phyloP scores from a whole-genome alignment of 768 basidiomycete genomes.

The Rhodotorula taiwanensis region DNA sequence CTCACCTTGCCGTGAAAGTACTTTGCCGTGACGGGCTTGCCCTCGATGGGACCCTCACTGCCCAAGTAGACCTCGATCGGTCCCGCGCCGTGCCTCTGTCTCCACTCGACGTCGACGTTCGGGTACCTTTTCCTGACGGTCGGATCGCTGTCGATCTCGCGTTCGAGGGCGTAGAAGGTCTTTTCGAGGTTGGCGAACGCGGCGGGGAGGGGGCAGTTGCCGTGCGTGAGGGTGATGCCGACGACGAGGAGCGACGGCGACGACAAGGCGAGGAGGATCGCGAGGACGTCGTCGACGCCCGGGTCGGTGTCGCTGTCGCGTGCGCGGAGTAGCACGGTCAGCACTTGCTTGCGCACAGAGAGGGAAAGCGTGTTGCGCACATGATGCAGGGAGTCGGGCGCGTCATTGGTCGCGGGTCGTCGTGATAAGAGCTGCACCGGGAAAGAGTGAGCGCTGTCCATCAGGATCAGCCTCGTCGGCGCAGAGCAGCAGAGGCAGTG shows the following conservation, averaged over 20 bases:
- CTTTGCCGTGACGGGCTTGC: constrained; percentile 64
- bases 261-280: constrained; percentile 68
- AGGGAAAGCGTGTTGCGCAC: background rate
- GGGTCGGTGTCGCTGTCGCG: constrained; percentile 66
- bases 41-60: constrained; percentile 60
- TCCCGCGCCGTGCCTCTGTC: constrained; percentile 14
- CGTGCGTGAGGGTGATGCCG: constrained; percentile 68
- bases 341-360: background rate
- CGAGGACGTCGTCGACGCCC: constrained; percentile 73
- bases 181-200: constrained; percentile 42
- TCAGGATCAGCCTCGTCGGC: background rate
- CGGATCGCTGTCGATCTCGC: constrained; percentile 49
- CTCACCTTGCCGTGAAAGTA: constrained; percentile 75
- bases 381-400: constrained; percentile 22
- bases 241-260: constrained; percentile 77
- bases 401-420: background rate
- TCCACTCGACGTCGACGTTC: constrained; percentile 51
- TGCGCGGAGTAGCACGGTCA: background rate
- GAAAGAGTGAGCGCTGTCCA: no score
- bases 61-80: constrained; percentile 65
- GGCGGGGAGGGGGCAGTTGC: constrained; percentile 58
- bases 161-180: constrained; percentile 41
- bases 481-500: no score
- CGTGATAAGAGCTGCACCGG: background rate
- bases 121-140: constrained; percentile 56